Evolutionary conservation across 192 early-diverging fungal species (phyloP), one percentile per base, ranked within the genome.

Genomic region (Coemansia javaensis): DNA sequence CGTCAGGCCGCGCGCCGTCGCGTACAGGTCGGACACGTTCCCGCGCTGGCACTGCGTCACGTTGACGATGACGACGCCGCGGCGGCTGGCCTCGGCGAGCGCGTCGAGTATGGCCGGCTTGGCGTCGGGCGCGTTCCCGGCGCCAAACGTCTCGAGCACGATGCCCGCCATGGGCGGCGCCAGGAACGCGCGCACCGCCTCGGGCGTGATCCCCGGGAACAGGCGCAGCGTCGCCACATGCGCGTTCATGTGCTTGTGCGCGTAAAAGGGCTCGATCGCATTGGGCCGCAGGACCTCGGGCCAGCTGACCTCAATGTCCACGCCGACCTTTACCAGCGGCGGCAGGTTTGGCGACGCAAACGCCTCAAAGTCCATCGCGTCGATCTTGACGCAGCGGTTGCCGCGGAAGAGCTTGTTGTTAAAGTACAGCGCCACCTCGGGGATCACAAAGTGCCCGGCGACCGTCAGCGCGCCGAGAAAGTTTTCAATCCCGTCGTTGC

Each of bases 401-500:
- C 97, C 94, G 12, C 91, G 79, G 61, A 82, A 97, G 31, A 95
- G 77, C 66, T 89, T 93, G 77, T 97, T 88, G 57, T 84, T 82
- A 69, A 97, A 99, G 70, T 92, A 98, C 4, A 98, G 77, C 15
- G 79, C 75, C 5, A 98, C 96, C 61, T 99, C 93, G 2, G 94
- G 92, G 55, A 97, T 95, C 22, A 93, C 88, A 83, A 91, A 97
- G 51, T 97, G 94, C 0, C 97, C 92, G 11, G 97, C 97, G 52
- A 99, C 95, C 2, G 92, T 99, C 21, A 99, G 76, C 4, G 94
- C 93, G 1, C 93, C 92, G 2, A 99, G 65, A 16, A 99, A 77
- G 65, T 99, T 99, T 43, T 99, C 97, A 10, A 96, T 84, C 0
- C 92, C 97, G 65, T 99, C 97, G 70, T 94, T 99, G 36, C 97